Percentiles rank a stretch among this genome's conserved stretches.
phyloP scores from a whole-genome alignment of 2,329 filamentous ascomycete species.

The Shiraia bambusicola region DNA sequence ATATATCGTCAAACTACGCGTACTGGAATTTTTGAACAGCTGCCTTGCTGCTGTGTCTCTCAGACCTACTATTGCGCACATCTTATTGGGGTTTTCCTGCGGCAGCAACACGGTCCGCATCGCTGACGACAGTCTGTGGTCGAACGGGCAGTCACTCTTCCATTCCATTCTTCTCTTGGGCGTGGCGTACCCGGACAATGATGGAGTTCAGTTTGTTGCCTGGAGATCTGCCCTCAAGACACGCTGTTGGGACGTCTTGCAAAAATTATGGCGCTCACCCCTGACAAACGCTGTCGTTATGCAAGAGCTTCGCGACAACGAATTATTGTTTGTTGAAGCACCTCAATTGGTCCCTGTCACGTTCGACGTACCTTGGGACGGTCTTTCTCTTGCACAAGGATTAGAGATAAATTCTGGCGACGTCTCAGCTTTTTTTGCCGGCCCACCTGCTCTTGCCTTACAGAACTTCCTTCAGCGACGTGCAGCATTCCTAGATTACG shows the following conservation, averaged over 20 bases:
- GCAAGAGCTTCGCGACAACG: slow-evolving; percentile 74
- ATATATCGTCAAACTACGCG: slow-evolving; percentile 79
- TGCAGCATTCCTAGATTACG: slow-evolving; percentile 78
- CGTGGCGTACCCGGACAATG: slow-evolving; percentile 65
- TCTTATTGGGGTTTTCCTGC: slow-evolving; percentile 85
- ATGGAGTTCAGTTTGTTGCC: slow-evolving; percentile 46
- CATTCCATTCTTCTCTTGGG: slow-evolving; percentile 76
- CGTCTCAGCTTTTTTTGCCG: slow-evolving; percentile 65
- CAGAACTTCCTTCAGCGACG: slow-evolving; percentile 77
- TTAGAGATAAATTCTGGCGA: slow-evolving; percentile 23
- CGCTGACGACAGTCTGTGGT: slow-evolving; percentile 69
- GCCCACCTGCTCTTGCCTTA: slow-evolving; percentile 67
- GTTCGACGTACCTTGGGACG: slow-evolving; percentile 73
- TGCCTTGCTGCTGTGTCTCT: slow-evolving; percentile 74
- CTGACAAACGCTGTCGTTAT: slow-evolving; percentile 75
- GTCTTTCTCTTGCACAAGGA: slow-evolving; percentile 56
- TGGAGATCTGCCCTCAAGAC: slow-evolving; percentile 49
- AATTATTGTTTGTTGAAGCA: slow-evolving; percentile 77
- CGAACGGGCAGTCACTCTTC: slow-evolving; percentile 73
- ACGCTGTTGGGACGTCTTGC: slow-evolving; percentile 62
- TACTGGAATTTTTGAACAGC: slow-evolving; percentile 81
- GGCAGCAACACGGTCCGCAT: slow-evolving; percentile 69
- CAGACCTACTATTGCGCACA: slow-evolving; percentile 83
- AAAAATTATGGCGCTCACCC: slow-evolving; percentile 79
- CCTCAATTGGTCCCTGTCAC: slow-evolving; percentile 70